These are phyloP conservation scores for Nyctanthes arbortristis DNA, from an alignment of 257 asterid species.

Conservation along the genomic window DNA sequence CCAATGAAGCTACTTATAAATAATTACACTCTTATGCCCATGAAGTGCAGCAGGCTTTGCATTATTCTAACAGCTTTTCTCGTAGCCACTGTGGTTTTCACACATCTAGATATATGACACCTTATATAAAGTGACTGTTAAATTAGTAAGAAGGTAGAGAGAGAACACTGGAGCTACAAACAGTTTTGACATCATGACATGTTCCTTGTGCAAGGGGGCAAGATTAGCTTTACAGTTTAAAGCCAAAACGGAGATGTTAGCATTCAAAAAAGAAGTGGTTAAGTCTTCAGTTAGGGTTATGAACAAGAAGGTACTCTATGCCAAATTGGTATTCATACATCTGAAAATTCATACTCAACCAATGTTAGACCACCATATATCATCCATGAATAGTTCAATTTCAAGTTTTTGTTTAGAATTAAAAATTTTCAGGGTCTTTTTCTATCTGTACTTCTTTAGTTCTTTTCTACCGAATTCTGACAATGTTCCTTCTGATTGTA, in stretches of 20 bases:
- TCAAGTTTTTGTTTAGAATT: background rate
- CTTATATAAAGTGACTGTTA: background rate
- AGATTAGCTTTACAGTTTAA: background rate
- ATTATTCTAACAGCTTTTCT: constrained; percentile 1
- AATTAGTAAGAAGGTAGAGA: background rate
- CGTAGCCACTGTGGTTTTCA: background rate
- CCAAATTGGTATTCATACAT: background rate
- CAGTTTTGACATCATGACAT: background rate
- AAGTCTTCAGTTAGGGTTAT: background rate
- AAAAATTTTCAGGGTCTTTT: constrained; percentile 2
- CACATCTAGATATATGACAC: background rate
- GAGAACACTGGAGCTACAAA: background rate
- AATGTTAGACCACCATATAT: background rate
- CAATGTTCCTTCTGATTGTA: background rate
- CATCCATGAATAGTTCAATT: background rate
- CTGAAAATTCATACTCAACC: background rate
- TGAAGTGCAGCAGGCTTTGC: background rate
- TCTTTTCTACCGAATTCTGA: background rate
- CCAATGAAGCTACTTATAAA: background rate
- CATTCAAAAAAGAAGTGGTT: background rate
- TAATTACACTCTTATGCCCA: background rate
- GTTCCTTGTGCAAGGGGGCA: background rate
- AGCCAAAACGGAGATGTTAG: background rate
- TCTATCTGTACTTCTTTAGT: background rate
- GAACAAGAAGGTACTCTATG: background rate